Evolutionary conservation across 441 rosid genomes (phyloP).

Genomic region (Euphorbia corollata): DNA sequence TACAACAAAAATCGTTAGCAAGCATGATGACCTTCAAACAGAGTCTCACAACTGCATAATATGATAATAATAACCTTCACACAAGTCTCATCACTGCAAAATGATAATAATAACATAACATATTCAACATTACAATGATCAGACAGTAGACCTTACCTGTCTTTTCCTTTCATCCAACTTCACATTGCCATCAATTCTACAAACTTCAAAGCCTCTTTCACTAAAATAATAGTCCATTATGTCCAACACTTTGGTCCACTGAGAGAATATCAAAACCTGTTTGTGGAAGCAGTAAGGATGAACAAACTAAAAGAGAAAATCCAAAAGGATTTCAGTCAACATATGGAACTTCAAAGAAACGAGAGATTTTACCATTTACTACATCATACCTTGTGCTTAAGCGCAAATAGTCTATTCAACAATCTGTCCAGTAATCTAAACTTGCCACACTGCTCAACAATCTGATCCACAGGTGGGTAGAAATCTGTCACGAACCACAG

Average conservation of each 20-base stretch:
- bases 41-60: no score
- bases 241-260: conserved; percentile 83
- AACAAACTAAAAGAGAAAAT: conserved; percentile 22
- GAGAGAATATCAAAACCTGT: conserved; percentile 81
- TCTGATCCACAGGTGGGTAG: conserved; percentile 77
- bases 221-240: conserved; percentile 95
- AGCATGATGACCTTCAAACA: no score
- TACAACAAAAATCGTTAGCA: no score
- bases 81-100: conserved; percentile 2
- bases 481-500: conserved; percentile 36
- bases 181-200: conserved; percentile 88
- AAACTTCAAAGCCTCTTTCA: conserved; percentile 81
- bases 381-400: conserved; percentile 66
- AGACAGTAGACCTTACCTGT: conserved; percentile 47
- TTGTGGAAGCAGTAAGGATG: conserved; percentile 16
- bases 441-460: conserved; percentile 89
- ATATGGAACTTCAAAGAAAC: conserved; percentile 17
- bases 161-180: conserved; percentile 69
- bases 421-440: conserved; percentile 73
- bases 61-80: neutral
- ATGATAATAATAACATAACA: neutral
- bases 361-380: conserved; percentile 10
- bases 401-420: conserved; percentile 54
- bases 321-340: neutral
- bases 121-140: neutral